phyloP scores from a whole-genome alignment of 257 asterid species.

The Solanum lignicaule region DNA sequence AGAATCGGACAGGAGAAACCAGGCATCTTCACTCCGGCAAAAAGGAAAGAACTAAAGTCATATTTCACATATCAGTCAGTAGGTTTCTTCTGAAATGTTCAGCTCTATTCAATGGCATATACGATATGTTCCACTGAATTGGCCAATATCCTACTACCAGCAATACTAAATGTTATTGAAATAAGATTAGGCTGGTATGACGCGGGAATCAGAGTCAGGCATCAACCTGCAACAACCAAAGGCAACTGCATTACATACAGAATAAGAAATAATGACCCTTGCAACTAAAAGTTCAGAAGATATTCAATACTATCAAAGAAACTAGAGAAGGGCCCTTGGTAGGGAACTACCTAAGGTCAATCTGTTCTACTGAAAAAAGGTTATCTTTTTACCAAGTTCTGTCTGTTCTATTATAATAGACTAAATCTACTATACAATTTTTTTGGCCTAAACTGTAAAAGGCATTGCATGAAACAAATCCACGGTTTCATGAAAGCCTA shows the following conservation, averaged over 20 bases:
- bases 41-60: conserved; percentile 7
- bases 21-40: conserved; percentile 9
- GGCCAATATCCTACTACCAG: not conserved
- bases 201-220: not conserved
- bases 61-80: conserved; percentile 21
- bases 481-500: not conserved
- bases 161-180: not conserved
- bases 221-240: conserved; percentile 15
- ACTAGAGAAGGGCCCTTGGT: not conserved
- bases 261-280: not conserved
- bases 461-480: not conserved
- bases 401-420: not conserved
- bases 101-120: not conserved
- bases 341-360: not conserved
- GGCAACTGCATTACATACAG: not conserved
- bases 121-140: not conserved
- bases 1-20: conserved; percentile 10
- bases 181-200: not conserved
- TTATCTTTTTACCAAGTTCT: not conserved
- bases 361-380: not conserved
- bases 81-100: conserved; percentile 5
- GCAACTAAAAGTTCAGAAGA: not conserved
- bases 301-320: not conserved
- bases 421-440: not conserved
- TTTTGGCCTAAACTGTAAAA: not conserved